phyloP scores from a whole-genome alignment of 768 basidiomycete genomes.

The Tricholoma sp. region DNA sequence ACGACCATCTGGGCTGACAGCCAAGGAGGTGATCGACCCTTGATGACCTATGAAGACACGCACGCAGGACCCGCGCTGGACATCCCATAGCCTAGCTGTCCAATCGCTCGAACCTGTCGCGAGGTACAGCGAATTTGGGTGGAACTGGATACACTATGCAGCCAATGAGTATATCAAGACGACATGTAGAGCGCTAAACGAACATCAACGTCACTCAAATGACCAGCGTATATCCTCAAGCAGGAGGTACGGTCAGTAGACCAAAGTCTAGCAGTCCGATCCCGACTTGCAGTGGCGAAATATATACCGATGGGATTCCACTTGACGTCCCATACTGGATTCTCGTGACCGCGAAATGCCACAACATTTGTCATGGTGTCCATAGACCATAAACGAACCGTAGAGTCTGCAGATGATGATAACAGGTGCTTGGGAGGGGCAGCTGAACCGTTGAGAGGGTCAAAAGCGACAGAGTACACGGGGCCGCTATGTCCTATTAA shows the following conservation, averaged over 20 bases:
- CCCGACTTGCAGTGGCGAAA: constrained; percentile 93
- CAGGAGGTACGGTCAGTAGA: constrained; percentile 87
- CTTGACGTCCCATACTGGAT: constrained; percentile 98
- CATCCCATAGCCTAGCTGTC: constrained; percentile 96
- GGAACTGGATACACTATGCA: constrained; percentile 85
- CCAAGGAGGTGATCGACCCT: constrained; percentile 78
- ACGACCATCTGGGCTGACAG: constrained; percentile 89
- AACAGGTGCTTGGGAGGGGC: constrained; percentile 82
- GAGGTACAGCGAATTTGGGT: constrained; percentile 95
- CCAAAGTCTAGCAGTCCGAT: constrained; percentile 94
- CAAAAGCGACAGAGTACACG: constrained; percentile 92
- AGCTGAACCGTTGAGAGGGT: constrained; percentile 85
- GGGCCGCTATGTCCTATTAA: constrained; percentile 96
- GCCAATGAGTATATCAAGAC: constrained; percentile 2
- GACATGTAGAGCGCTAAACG: constrained; percentile 26
- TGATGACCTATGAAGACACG: constrained; percentile 96
- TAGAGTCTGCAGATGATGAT: constrained; percentile 90
- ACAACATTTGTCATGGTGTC: constrained; percentile 93
- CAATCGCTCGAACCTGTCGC: constrained; percentile 96
- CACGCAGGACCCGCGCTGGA: constrained; percentile 91
- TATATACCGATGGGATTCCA: constrained; percentile 99
- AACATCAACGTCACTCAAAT: constrained; percentile 96
- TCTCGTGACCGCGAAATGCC: constrained; percentile 92
- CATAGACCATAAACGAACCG: constrained; percentile 89
- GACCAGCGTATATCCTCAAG: constrained; percentile 90